These are phyloP conservation scores for Phytopythium vexans DNA, from an alignment of 352 stramenopile genomes.

Conservation along the genomic window DNA sequence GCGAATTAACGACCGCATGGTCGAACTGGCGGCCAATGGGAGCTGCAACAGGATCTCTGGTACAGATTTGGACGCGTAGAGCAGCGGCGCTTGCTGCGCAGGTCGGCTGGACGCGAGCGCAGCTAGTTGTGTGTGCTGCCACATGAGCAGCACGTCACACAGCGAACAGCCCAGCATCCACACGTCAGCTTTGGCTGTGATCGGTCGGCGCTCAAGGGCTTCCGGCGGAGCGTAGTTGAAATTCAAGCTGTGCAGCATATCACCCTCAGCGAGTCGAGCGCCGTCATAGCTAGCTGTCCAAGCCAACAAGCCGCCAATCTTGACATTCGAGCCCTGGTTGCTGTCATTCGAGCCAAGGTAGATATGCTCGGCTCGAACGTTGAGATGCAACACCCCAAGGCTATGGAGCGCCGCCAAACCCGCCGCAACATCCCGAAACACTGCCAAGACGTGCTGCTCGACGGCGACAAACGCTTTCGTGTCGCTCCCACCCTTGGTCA, in stretches of 20 bases:
- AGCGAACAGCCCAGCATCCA: conserved; percentile 70
- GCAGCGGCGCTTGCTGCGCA: conserved; percentile 4
- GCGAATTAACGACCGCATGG: conserved; percentile 48
- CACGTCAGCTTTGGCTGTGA: conserved; percentile 47
- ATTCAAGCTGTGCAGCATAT: conserved; percentile 41
- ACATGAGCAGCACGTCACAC: conserved; percentile 52
- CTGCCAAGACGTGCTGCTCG: conserved; percentile 27
- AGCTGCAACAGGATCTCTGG: conserved; percentile 43
- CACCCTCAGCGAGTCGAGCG: conserved; percentile 14
- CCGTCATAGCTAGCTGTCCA: conserved; percentile 43
- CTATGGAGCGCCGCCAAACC: conserved; percentile 57
- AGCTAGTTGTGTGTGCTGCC: conserved; percentile 36
- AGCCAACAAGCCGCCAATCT: conserved; percentile 34
- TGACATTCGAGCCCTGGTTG: conserved; percentile 14
- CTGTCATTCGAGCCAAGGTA: conserved; percentile 20
- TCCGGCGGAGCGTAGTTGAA: conserved; percentile 42
- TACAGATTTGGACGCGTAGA: conserved; percentile 40
- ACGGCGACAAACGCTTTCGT: conserved; percentile 12
- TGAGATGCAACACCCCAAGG: conserved; percentile 45
- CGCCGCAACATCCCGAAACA: conserved; percentile 47
- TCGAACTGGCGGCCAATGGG: conserved; percentile 36
- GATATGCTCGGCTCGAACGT: conserved; percentile 49
- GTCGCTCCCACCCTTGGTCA: background rate
- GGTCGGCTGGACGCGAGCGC: conserved; percentile 7
- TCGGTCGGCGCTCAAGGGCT: conserved; percentile 13